These are phyloP conservation scores for Cyclocybe cylindracea DNA, from an alignment of 768 basidiomycete species.

Conservation along the genomic window DNA sequence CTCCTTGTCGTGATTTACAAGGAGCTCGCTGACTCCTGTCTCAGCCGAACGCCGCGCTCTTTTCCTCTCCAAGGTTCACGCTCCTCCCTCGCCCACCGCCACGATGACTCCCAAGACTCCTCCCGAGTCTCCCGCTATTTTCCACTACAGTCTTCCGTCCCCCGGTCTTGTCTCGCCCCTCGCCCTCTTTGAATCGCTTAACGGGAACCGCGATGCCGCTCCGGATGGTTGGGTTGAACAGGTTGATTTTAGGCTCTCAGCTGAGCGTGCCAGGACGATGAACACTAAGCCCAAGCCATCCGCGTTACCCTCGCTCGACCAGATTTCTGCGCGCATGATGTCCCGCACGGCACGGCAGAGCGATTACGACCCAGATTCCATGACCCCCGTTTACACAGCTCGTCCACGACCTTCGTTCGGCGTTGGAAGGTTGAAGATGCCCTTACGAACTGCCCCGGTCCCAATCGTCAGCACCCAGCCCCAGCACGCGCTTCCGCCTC, in stretches of 20 bases:
- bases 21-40: conserved; percentile 1
- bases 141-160: conserved; percentile 70
- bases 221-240: conserved; percentile 63
- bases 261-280: conserved; percentile 19
- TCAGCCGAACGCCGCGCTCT: conserved; percentile 74
- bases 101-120: conserved; percentile 61
- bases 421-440: conserved; percentile 45
- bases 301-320: conserved; percentile 67
- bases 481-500: conserved; percentile 34
- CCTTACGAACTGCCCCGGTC: conserved; percentile 25
- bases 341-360: conserved; percentile 26
- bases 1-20: conserved; percentile 9
- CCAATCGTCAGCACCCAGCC: conserved; percentile 16
- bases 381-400: conserved; percentile 27
- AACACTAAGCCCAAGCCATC: conserved; percentile 12
- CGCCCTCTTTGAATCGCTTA: conserved; percentile 54
- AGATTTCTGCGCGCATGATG: conserved; percentile 68
- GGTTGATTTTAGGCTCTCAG: conserved; percentile 57
- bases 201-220: conserved; percentile 28
- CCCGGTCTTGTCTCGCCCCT: conserved; percentile 66
- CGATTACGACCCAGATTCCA: conserved; percentile 25
- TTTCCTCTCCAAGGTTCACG: conserved; percentile 73
- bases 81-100: conserved; percentile 65
- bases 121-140: conserved; percentile 69
- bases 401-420: conserved; percentile 20